Evolutionary conservation across 1,139 yeast species (phyloP), one percentile per base, ranked within the genome.

Genomic region (Debaryomyces fabryi): DNA sequence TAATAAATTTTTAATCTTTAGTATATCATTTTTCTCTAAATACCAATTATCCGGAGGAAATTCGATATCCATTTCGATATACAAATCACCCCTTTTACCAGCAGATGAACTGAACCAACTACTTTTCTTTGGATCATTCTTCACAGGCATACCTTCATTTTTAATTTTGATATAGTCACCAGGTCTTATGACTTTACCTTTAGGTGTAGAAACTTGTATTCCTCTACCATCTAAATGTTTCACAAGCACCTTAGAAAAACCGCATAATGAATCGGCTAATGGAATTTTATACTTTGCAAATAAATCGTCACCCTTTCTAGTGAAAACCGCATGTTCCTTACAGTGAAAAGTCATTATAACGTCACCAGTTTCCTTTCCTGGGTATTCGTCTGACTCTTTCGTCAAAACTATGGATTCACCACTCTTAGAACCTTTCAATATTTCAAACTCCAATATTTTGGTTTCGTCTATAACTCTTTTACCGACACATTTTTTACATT

Each of bases 31-130:
- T 60, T 78, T 80, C 62, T 87, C 93, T 59, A 80, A 69, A 59
- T 82, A 83, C 96, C 96, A 88, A 58, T 83, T 80, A 64, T 89
- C 95, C 35, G 78, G 77, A 2, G 98, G 99, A 66, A 93, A 93
- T 55, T 84, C 89, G 47, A 93, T 82, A 21, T 82, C 82, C 21
- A 90, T 66, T 49, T 79, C 81, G 18, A 93, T 73, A 58, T 85
- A 92, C 57, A 93, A 68, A 63, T 90, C 91, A 23, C 98, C 98
- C 44, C 77, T 74, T 16, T 67, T 60, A 42, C 60, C 41, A 3
- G 48, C 47, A 2, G 60, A 51, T 1, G 63, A 56, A 12, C 65
- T 60, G 46, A 72, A 71, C 79, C 79, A 74, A 12, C 65, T 56
- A 13, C 59, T 55, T 10, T 32, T 25, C 3, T 62, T 63, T 9